Evolutionary conservation across 305 asterid genomes (phyloP), one percentile per base, ranked within the genome.

Genomic region (Lippia alba): DNA sequence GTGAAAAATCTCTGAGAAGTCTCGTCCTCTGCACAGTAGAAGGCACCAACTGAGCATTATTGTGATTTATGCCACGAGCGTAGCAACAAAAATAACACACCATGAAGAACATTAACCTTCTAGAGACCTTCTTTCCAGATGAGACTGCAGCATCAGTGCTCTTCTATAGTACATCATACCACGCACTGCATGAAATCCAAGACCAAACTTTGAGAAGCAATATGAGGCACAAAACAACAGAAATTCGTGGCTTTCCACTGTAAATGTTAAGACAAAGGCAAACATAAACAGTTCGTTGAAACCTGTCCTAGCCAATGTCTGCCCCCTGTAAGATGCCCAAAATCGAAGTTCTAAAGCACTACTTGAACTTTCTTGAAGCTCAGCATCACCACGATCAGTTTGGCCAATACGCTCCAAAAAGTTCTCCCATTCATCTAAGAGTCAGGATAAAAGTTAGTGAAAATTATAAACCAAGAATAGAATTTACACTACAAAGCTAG

Each of bases 161-260:
- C 97, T 89, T 85, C 99, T 90, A 74, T 94, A 94, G 82, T 94
- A 94, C 99, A 94, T 94, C 99, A 94, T 92, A 53, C 99, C 99
- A 54, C 99, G 95, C 70, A 94, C 99, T 94, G 87, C 82, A 78
- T 58, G 51, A 74, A 76, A 75, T 54, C 67, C 40, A 71, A 54
- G 64, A 51, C 60, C 60, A 34, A 59, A 71, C 36, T 34, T 45
- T 83, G 56, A 61, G 12, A 54, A 18, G 18, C 24, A 5, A 61
- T 61, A 57, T 6, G n/a, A 65, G 70, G 58, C 18, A 61, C 53
- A 41, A 34, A 61, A 67, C 44, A 70, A 34, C 65, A 10, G 30
- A 70, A 59, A 24, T 24, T 24, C 30, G 2, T 24, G 30, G 30
- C 30, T 24, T 50, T 40, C 48, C 74, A 15, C 46, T 56, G 14